A percentile compares a stretch with the other conserved stretches of the same genome.
Evolutionary conservation across 2,329 filamentous ascomycete genomes (phyloP).

Genomic region (Alternaria arborescens): DNA sequence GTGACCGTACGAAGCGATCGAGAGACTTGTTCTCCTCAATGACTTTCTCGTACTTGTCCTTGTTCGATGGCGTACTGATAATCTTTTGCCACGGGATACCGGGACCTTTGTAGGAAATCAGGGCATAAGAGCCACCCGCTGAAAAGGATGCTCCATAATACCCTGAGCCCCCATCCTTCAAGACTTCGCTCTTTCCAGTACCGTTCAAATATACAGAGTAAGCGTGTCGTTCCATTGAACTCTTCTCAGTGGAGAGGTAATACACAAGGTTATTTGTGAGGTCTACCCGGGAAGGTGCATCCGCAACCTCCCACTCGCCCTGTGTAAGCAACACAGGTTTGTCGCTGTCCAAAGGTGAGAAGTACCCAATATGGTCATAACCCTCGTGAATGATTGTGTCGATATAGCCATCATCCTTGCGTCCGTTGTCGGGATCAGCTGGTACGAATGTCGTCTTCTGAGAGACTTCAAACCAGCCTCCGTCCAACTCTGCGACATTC

Average conservation of each 20-base stretch:
- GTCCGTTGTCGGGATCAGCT: constrained; percentile 77
- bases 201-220: constrained; percentile 90
- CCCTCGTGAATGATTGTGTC: constrained; percentile 88
- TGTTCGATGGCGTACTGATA: constrained; percentile 78
- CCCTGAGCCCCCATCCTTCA: constrained; percentile 74
- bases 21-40: constrained; percentile 82
- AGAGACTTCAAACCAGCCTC: constrained; percentile 96
- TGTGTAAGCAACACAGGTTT: constrained; percentile 86
- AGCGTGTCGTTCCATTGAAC: constrained; percentile 87
- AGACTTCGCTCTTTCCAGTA: constrained; percentile 74
- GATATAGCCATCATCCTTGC: constrained; percentile 86
- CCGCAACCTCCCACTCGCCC: constrained; percentile 90
- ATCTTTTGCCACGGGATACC: constrained; percentile 91
- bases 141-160: constrained; percentile 90
- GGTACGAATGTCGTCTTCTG: constrained; percentile 87
- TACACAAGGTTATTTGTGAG: constrained; percentile 87
- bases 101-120: constrained; percentile 86
- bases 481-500: constrained; percentile 85
- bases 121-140: constrained; percentile 77
- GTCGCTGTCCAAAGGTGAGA: constrained; percentile 83
- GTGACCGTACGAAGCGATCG: constrained; percentile 72
- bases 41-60: constrained; percentile 69
- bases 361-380: constrained; percentile 92
- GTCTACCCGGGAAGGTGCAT: constrained; percentile 85
- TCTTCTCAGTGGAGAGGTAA: constrained; percentile 85